Evolutionary conservation across 306 rosid species (phyloP).

Genomic region (Fragaria ananassa): DNA sequence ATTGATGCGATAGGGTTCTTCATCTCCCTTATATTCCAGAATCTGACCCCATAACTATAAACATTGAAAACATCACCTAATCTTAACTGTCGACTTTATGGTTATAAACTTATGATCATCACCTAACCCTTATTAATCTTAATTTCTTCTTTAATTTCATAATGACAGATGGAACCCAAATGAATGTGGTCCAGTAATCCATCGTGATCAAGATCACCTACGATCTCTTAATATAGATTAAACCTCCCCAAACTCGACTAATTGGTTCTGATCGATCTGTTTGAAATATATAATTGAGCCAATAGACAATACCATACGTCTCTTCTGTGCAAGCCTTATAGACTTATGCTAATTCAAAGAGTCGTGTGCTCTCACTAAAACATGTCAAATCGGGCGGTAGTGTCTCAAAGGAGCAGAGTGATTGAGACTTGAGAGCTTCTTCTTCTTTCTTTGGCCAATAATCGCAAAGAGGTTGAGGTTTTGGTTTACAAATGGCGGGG

Average conservation of each 20-base stretch:
- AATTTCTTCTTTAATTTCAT: background rate
- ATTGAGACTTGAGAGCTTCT: background rate
- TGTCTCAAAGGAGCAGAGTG: background rate
- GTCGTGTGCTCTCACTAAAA: background rate
- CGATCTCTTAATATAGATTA: background rate
- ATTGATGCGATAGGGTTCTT: slow-evolving; percentile 2
- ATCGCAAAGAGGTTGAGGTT: background rate
- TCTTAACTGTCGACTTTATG: slow-evolving; percentile 18
- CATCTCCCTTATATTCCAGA: background rate
- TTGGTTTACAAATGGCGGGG: slow-evolving; percentile 12
- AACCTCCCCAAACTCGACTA: background rate
- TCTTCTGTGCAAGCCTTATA: background rate
- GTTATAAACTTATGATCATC: background rate
- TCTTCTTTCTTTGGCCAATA: background rate
- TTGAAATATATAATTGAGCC: background rate
- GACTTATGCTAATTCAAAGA: background rate
- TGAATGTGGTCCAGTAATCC: background rate
- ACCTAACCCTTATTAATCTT: background rate
- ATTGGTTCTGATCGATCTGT: background rate
- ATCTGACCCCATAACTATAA: background rate
- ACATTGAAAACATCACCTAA: slow-evolving; percentile 11
- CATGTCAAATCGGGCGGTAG: background rate
- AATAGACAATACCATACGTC: background rate
- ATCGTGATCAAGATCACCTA: background rate
- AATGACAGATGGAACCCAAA: background rate